Conservation (phyloP, 768 basidiomycete species). For the Megacollybia marginata region DNA sequence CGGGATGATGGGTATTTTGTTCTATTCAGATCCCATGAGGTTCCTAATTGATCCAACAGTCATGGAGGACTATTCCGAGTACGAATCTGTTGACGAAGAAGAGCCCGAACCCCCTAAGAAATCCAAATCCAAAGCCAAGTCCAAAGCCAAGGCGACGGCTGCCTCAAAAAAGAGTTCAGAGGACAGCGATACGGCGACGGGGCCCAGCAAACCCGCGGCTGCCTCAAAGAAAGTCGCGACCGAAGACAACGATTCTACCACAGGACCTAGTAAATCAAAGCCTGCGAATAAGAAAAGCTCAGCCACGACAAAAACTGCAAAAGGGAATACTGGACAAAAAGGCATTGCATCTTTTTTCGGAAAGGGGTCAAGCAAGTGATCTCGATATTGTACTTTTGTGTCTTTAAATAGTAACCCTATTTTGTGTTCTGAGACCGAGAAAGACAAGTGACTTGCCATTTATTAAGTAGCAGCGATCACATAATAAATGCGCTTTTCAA, state of each 20-base stretch:
- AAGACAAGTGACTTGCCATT: too few relatives aligned
- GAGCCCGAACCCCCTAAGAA: conserved; percentile 26
- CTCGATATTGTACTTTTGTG: too few relatives aligned
- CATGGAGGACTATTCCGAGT: conserved; percentile 73
- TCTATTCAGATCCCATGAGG: not conserved
- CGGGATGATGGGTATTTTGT: conserved; percentile 62
- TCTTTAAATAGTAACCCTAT: too few relatives aligned
- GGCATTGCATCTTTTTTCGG: conserved; percentile 30
- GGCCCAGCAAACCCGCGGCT: not conserved
- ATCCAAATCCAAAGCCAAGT: conserved; percentile 12
- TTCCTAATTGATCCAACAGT: conserved; percentile 28
- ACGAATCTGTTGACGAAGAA: conserved; percentile 69
- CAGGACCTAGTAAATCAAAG: not conserved
- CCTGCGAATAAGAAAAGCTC: conserved; percentile 2
- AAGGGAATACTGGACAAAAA: conserved; percentile 18
- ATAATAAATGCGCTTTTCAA: too few relatives aligned
- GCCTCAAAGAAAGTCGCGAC: not conserved
- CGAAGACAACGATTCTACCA: not conserved
- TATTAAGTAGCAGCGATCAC: too few relatives aligned
- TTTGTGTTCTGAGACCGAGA: too few relatives aligned
- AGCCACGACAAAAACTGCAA: conserved; percentile 6
- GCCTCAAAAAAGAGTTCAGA: conserved; percentile 9
- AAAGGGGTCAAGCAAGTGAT: conserved; percentile 14
- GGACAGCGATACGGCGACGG: not conserved
- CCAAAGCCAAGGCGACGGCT: conserved; percentile 9